A percentile compares a stretch with the other conserved stretches of the same genome.
These are phyloP conservation scores for Acrasis kona DNA, from an alignment of 78 protist genomes.

Conservation along the genomic window DNA sequence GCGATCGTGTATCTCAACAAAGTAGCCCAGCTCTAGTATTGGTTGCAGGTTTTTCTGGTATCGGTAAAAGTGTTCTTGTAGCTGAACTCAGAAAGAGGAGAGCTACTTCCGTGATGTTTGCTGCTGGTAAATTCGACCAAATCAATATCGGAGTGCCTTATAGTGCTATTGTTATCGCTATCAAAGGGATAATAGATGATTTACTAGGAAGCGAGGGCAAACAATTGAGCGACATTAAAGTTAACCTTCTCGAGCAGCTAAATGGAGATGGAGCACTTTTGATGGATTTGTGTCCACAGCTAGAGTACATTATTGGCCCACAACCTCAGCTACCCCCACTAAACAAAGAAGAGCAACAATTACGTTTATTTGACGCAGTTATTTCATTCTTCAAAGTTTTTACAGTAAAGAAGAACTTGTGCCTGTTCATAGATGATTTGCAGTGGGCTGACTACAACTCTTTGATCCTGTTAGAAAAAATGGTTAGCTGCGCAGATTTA, in stretches of 20 bases:
- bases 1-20: neutral
- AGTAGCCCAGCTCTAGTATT: neutral
- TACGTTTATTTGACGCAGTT: neutral
- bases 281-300: neutral
- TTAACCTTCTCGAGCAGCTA: neutral
- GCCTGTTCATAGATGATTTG: neutral
- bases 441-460: neutral
- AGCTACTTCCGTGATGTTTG: neutral
- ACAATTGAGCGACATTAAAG: neutral
- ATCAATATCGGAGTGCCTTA: neutral
- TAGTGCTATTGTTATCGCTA: neutral
- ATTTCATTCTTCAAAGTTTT: neutral
- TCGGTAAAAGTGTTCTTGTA: neutral
- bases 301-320: neutral
- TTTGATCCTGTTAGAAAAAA: neutral
- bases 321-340: neutral
- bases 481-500: neutral
- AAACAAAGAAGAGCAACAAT: neutral
- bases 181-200: neutral
- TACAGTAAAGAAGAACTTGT: neutral
- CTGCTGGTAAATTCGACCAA: neutral
- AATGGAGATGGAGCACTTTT: neutral
- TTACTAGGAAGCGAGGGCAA: neutral
- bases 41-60: neutral
- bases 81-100: neutral